Percentiles rank a stretch among this genome's conserved stretches.
Conservation (phyloP, 305 asterid genomes). For the Fraxinus platypoda region DNA sequence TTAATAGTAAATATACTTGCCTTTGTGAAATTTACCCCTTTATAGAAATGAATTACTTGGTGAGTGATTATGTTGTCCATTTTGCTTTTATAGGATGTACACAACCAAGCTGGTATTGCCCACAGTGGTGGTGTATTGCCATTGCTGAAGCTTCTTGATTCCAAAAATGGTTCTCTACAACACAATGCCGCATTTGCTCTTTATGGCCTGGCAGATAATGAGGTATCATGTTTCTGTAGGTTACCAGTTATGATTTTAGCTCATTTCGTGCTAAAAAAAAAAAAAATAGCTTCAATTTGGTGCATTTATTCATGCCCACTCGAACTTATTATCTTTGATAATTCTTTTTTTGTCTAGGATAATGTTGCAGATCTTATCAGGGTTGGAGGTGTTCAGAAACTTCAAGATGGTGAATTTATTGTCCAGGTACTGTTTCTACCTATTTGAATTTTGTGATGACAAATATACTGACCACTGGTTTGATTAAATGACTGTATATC, state of each 20-base stretch:
- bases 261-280: background rate
- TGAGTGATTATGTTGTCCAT: background rate
- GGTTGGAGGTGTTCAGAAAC: slow-evolving; percentile 95
- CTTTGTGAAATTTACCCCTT: background rate
- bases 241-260: background rate
- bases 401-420: slow-evolving; percentile 96
- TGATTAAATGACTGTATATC: background rate
- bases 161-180: slow-evolving; percentile 92
- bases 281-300: background rate
- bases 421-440: slow-evolving; percentile 59
- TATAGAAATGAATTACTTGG: background rate
- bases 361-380: slow-evolving; percentile 88
- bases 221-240: slow-evolving; percentile 42
- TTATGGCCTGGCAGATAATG: slow-evolving; percentile 98
- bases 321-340: slow-evolving; percentile 7
- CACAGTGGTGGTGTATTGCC: slow-evolving; percentile 90
- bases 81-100: slow-evolving; percentile 60
- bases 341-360: slow-evolving; percentile 49
- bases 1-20: background rate
- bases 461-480: slow-evolving; percentile 5
- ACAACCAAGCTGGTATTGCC: slow-evolving; percentile 98
- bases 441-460: background rate
- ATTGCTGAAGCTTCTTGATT: slow-evolving; percentile 84
- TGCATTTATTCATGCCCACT: background rate
- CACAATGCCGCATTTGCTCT: slow-evolving; percentile 99